Base-by-base conservation (phyloP, 257 asterid species). In the Forsythia viridissima region DNA sequence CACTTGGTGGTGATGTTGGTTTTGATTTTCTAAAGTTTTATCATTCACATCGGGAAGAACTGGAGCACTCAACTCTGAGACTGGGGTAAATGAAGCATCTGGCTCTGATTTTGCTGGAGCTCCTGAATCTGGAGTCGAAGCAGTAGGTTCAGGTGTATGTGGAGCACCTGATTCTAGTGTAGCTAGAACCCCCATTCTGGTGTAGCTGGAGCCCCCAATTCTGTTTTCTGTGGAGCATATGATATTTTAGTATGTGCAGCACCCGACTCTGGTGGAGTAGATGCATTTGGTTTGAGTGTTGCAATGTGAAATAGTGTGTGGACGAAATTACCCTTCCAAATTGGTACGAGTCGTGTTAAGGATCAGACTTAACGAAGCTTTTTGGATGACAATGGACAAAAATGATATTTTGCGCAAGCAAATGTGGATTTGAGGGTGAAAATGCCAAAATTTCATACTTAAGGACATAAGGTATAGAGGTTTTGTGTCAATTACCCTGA, bases 21-120 rank as follows among this genome's bases (percentile, higher is more conserved):
- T 85, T 81, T 79, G 88, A 77, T 73, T 85, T 77, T 90, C 92
- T 40, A 79, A 73, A 18, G 82, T n/a, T 80, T 80, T 72, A 68
- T 79, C 88, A 65, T 74, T 68, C 40, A 81, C 30, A 72, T 87
- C 79, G 3, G 73, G 1, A 15, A 82, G 78, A 16, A 4, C 77
- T 12, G 80, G 82, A 34, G 66, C 86, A 65, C 73, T 77, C 0
- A 87, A 66, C 67, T 84, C 88, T 3, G 86, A n/a, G 11, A 55
- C 82, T 0, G 86, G 72, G 40, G 80, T 77, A 79, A 73, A 85
- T 68, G 88, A 70, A 74, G 89, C 41, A 57, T 84, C 89, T 41
- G 82, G 10, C 34, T 81, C 87, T 5, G 82, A 42, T 30, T 82
- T 79, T 52, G 80, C 82, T 80, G 86, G 77, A 69, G 79, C 77